Evolutionary conservation across 441 rosid genomes (phyloP).

Genomic region (Aleurites moluccanus): DNA sequence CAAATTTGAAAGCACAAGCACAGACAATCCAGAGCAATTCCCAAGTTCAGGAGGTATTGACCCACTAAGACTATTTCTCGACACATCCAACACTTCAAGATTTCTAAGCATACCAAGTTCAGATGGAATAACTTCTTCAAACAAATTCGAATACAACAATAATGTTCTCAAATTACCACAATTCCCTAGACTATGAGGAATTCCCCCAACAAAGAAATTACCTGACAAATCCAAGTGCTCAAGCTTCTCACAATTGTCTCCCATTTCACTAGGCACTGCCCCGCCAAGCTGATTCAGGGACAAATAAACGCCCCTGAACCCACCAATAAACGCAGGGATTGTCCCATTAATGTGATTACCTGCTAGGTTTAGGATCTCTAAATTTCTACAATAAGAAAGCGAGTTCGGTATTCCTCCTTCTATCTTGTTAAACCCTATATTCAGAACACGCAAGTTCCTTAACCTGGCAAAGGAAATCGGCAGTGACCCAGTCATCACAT

Average conservation of each 20-base stretch:
- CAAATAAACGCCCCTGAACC: constrained; percentile 47
- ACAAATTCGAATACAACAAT: constrained; percentile 50
- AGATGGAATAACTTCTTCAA: constrained; percentile 52
- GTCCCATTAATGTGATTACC: constrained; percentile 53
- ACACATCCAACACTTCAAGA: constrained; percentile 64
- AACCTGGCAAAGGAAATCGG: constrained; percentile 29
- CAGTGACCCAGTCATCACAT: constrained; percentile 42
- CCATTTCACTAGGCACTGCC: constrained; percentile 43
- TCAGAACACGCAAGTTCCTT: constrained; percentile 47
- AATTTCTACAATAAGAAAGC: constrained; percentile 24
- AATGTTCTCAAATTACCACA: constrained; percentile 47
- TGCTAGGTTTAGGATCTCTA: constrained; percentile 53
- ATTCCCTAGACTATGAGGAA: constrained; percentile 54
- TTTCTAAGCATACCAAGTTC: constrained; percentile 51
- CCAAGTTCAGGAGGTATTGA: constrained; percentile 53
- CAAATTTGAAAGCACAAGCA: constrained; percentile 55
- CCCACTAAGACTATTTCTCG: constrained; percentile 59
- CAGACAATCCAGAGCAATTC: constrained; percentile 45
- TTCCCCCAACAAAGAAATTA: constrained; percentile 44
- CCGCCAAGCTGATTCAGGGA: constrained; percentile 45
- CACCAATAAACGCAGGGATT: constrained; percentile 48
- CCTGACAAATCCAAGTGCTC: constrained; percentile 66
- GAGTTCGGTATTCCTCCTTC: constrained; percentile 44
- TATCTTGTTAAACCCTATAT: constrained; percentile 54
- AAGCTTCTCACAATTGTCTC: constrained; percentile 46